A percentile compares a stretch with the other conserved stretches of the same genome.
These are phyloP conservation scores for Tritrichomonas musculus DNA, from an alignment of 208 protist species.

Conservation along the genomic window DNA sequence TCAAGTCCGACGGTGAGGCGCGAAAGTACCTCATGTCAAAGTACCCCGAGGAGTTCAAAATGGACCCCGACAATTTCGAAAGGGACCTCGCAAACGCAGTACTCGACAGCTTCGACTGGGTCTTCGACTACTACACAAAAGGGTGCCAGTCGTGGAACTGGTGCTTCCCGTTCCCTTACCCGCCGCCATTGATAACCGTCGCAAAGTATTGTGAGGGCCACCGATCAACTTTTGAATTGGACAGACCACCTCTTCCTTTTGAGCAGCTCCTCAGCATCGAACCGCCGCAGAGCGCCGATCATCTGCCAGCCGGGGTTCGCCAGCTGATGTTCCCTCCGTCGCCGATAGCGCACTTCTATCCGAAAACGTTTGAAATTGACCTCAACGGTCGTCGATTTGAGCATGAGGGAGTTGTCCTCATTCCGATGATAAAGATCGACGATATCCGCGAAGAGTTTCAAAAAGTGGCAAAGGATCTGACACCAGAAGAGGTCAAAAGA, in stretches of 20 bases:
- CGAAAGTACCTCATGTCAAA: too few species aligned
- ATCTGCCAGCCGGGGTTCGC: not conserved
- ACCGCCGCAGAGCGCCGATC: not conserved
- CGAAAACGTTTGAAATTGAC: not conserved
- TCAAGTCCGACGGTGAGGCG: too few species aligned
- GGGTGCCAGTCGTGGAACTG: not conserved
- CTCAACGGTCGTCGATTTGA: too few species aligned
- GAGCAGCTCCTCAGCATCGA: not conserved
- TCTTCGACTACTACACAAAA: not conserved
- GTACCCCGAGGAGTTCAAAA: too few species aligned
- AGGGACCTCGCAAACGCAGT: too few species aligned
- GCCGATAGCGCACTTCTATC: not conserved
- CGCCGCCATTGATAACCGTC: not conserved
- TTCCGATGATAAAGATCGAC: not conserved
- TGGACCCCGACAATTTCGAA: too few species aligned
- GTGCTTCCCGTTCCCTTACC: not conserved
- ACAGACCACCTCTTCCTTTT: not conserved
- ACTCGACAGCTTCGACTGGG: not conserved
- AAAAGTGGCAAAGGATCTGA: not conserved
- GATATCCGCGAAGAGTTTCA: not conserved
- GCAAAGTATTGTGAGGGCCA: not conserved
- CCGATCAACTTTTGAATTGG: not conserved
- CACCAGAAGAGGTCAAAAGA: not conserved
- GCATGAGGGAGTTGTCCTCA: not conserved
- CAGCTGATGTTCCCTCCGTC: not conserved